Conservation (phyloP, 2,329 filamentous ascomycete species). For the Pestalotiopsis sp. region DNA sequence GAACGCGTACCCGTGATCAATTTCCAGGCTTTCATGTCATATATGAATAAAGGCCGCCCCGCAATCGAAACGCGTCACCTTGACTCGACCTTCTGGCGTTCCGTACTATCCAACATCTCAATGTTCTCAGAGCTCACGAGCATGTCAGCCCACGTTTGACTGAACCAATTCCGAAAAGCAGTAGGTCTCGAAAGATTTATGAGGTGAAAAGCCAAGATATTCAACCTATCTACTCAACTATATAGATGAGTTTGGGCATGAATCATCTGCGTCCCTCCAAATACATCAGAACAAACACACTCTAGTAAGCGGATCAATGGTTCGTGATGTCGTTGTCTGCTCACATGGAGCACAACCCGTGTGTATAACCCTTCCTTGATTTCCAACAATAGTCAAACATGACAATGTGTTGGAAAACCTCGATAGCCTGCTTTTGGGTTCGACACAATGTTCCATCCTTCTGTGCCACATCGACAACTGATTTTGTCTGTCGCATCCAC, state of each 20-base stretch:
- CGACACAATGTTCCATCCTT: neutral
- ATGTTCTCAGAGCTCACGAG: no score
- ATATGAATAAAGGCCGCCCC: neutral
- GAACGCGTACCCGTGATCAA: neutral
- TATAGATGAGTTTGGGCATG: neutral
- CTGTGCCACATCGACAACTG: neutral
- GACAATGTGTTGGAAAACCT: neutral
- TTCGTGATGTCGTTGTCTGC: conserved; percentile 3
- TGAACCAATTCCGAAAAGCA: neutral
- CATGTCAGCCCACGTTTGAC: neutral
- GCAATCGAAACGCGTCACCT: neutral
- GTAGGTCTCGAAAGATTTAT: neutral
- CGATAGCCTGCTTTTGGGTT: neutral
- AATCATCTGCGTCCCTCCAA: neutral
- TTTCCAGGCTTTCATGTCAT: neutral
- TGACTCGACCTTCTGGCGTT: no score
- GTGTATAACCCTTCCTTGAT: neutral
- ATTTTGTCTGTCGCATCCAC: neutral
- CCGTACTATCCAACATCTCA: no score
- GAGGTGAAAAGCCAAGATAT: neutral
- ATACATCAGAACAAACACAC: conserved; percentile 15
- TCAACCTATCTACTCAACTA: conserved; percentile 1
- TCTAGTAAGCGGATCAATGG: conserved; percentile 10
- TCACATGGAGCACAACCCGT: no score
- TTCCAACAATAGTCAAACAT: neutral